Evolutionary conservation across 768 basidiomycete species (phyloP), one percentile per base, ranked within the genome.

Genomic region (Serpula lacrymans): DNA sequence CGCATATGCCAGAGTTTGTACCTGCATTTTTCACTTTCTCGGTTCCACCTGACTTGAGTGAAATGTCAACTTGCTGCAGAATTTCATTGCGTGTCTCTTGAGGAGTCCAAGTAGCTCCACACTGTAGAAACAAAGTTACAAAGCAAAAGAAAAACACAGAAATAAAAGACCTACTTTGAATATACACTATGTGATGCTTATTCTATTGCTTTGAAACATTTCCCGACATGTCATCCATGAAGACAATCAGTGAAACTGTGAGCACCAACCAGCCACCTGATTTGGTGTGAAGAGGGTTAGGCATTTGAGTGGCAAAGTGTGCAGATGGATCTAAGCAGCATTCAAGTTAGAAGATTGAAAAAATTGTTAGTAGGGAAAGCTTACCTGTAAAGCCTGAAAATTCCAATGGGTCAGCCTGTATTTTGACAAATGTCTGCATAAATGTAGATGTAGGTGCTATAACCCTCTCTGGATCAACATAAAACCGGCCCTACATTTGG

Each of bases 181-280:
- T n/a, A 29, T n/a, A n/a, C n/a, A n/a, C n/a, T n/a, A n/a, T 47
- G 18, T 53, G 50, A 29, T 62, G 58, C 21, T 53, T 52, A 24
- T 64, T 57, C 53, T 55, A 65, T 21, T 62, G 62, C 34, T 59
- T 62, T 20, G 50, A 53, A 8, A 17, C 39, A 29, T 62, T 62
- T 7, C 51, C 62, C 0, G 62, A 63, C 8, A 62, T 53, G 43
- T 63, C 61, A 34, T 63, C 61, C 1, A 55, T 42, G 39, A 55
- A 55, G 0, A 56, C 22, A 11, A 56, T 46, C n/a, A 52, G 9
- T 1, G 52, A 50, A 0, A 43, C 37, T n/a, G n/a, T n/a, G n/a
- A n/a, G n/a, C n/a, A n/a, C n/a, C n/a, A n/a, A n/a, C n/a, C n/a
- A n/a, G n/a, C 55, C 55, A 0, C 33, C 23, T 1, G 54, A 54